A percentile compares a stretch with the other conserved stretches of the same genome.
Conservation (phyloP, 768 basidiomycete species). For the Tephrocybe sp. region DNA sequence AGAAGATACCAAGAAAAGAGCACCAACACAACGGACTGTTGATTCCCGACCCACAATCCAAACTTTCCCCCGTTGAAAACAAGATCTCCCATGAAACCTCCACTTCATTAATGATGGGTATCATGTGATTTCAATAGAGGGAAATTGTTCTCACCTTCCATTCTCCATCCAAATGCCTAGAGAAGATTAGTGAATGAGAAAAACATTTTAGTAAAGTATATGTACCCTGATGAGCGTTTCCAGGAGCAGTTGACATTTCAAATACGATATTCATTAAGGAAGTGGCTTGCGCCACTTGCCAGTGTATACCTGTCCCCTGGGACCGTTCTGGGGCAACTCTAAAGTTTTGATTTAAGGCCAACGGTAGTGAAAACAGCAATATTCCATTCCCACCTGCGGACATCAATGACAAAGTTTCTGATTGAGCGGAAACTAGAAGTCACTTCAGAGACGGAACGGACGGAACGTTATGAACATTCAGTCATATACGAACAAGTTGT, state of each 20-base stretch:
- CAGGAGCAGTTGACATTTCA: conserved; percentile 66
- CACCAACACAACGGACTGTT: conserved; percentile 52
- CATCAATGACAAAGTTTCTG: conserved; percentile 74
- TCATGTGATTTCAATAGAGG: conserved; percentile 9
- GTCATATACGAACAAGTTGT: conserved; percentile 57
- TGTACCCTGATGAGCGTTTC: conserved; percentile 68
- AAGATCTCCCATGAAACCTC: conserved; percentile 54
- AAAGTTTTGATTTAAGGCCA: background rate
- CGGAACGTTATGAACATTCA: background rate
- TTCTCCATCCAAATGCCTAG: conserved; percentile 69
- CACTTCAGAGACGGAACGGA: background rate
- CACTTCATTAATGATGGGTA: conserved; percentile 21
- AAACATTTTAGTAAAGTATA: background rate
- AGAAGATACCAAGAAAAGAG: background rate
- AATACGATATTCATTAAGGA: conserved; percentile 57
- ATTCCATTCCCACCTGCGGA: conserved; percentile 30
- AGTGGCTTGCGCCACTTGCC: conserved; percentile 65
- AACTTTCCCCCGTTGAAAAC: conserved; percentile 56
- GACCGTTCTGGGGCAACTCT: conserved; percentile 50
- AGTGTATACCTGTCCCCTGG: conserved; percentile 72
- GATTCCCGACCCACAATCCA: conserved; percentile 77
- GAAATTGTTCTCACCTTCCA: conserved; percentile 50
- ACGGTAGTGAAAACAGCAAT: conserved; percentile 15
- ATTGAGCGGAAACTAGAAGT: conserved; percentile 60
- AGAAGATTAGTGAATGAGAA: background rate